Evolutionary conservation across 2,329 filamentous ascomycete genomes (phyloP).

Genomic region (Cercospora canescens): DNA sequence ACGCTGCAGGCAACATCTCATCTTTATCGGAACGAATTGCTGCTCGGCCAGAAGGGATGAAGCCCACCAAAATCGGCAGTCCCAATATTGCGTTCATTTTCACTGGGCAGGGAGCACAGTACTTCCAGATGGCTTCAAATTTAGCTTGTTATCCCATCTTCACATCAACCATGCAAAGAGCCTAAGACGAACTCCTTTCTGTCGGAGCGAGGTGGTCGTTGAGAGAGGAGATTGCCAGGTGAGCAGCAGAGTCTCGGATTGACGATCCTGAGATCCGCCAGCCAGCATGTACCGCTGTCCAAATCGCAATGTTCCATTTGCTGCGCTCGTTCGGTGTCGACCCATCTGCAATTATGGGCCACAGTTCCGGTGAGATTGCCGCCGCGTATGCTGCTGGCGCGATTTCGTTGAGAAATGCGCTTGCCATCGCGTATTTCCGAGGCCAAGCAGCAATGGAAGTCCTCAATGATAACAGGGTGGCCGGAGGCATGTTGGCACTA

Average conservation of each 20-base stretch:
- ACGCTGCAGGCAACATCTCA: too few relatives aligned
- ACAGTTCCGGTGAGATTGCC: slow-evolving; percentile 38
- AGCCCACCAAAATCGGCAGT: too few relatives aligned
- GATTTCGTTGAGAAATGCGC: too few relatives aligned
- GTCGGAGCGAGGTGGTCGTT: background rate
- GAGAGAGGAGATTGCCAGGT: slow-evolving; percentile 44
- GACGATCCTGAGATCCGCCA: slow-evolving; percentile 38
- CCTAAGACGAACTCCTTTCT: background rate
- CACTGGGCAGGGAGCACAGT: slow-evolving; percentile 23
- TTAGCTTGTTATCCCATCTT: slow-evolving; percentile 19
- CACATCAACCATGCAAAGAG: background rate
- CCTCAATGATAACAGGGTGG: too few relatives aligned
- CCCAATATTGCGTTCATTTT: slow-evolving; percentile 3
- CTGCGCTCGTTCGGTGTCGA: slow-evolving; percentile 20
- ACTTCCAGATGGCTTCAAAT: slow-evolving; percentile 15
- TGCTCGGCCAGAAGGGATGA: too few relatives aligned
- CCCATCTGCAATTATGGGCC: slow-evolving; percentile 29
- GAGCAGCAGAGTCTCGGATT: slow-evolving; percentile 34
- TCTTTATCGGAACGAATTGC: too few relatives aligned
- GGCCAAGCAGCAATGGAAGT: too few relatives aligned
- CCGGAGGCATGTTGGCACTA: too few relatives aligned
- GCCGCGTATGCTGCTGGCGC: slow-evolving; percentile 33
- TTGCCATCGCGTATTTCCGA: too few relatives aligned
- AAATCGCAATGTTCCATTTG: slow-evolving; percentile 18
- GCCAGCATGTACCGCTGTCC: slow-evolving; percentile 19